Evolutionary conservation across 1,284 basidiomycete genomes (phyloP).

Genomic region (Cryptococcus sp.): DNA sequence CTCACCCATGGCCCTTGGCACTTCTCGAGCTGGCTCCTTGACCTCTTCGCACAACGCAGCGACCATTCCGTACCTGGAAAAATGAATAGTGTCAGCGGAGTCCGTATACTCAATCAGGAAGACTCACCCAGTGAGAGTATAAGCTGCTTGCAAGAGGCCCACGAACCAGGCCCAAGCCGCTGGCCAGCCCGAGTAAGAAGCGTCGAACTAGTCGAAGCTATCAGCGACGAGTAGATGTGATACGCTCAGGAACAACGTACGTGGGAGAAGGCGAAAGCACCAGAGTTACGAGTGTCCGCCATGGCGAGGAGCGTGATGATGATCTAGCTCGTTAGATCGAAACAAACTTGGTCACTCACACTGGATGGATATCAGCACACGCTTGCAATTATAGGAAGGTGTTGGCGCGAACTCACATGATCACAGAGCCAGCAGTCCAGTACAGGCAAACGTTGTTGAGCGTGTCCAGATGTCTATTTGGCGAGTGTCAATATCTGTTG

Average conservation of each 20-base stretch:
- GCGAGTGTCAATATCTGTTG: not conserved
- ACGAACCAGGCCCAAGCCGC: conserved; percentile 54
- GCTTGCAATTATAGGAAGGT: not conserved
- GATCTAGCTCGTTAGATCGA: conserved; percentile 38
- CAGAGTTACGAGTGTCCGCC: conserved; percentile 51
- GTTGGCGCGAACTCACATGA: conserved; percentile 42
- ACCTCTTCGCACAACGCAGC: conserved; percentile 54
- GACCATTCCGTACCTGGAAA: conserved; percentile 52
- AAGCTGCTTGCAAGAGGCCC: conserved; percentile 51
- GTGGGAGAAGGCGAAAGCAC: conserved; percentile 49
- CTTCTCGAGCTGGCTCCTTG: conserved; percentile 48
- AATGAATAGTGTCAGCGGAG: conserved; percentile 13
- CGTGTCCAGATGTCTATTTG: conserved; percentile 43
- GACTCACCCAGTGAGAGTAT: conserved; percentile 46
- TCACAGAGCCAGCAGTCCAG: conserved; percentile 53
- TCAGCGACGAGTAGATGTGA: conserved; percentile 8
- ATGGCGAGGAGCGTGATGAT: conserved; percentile 54
- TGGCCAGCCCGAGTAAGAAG: conserved; percentile 47
- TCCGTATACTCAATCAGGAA: conserved; percentile 2
- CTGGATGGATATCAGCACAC: not conserved
- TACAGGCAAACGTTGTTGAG: conserved; percentile 54
- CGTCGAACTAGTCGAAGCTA: conserved; percentile 47
- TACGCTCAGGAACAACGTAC: conserved; percentile 21
- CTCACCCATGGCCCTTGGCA: conserved; percentile 52
- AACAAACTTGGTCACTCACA: not conserved